Evolutionary conservation across 352 stramenopile species (phyloP).

Genomic region (Sclerospora graminicola): DNA sequence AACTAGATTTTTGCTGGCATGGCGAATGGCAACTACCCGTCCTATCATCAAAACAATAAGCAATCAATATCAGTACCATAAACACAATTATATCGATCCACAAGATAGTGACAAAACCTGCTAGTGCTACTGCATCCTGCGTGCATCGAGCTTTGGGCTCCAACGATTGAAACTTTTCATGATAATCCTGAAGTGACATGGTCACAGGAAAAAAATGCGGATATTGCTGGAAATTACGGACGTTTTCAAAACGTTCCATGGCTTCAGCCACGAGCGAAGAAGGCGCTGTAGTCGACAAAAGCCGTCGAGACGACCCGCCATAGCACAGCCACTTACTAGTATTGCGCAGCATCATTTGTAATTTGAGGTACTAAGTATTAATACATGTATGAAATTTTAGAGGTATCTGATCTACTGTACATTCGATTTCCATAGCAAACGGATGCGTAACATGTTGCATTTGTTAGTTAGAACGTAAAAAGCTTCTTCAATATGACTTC

Average conservation of each 20-base stretch:
- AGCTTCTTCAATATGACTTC: constrained; percentile 52
- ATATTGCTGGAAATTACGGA: constrained; percentile 46
- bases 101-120: constrained; percentile 16
- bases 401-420: neutral
- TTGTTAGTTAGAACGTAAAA: constrained; percentile 19
- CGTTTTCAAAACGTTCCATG: constrained; percentile 46
- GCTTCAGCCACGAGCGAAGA: constrained; percentile 16
- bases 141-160: constrained; percentile 45
- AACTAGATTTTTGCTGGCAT: constrained; percentile 75
- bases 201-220: constrained; percentile 57
- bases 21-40: constrained; percentile 65
- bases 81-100: neutral
- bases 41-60: constrained; percentile 15
- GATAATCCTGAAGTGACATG: constrained; percentile 55
- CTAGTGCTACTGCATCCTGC: constrained; percentile 44
- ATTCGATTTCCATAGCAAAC: neutral
- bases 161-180: constrained; percentile 39
- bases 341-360: too few relatives aligned
- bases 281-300: constrained; percentile 13
- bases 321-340: too few relatives aligned
- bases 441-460: neutral
- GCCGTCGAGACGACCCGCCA: constrained; percentile 17
- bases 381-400: too few relatives aligned
- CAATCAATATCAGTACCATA: neutral
- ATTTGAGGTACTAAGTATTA: too few relatives aligned